These are phyloP conservation scores for Phytophthora niederhauseri DNA, from an alignment of 352 stramenopile genomes.

Conservation along the genomic window DNA sequence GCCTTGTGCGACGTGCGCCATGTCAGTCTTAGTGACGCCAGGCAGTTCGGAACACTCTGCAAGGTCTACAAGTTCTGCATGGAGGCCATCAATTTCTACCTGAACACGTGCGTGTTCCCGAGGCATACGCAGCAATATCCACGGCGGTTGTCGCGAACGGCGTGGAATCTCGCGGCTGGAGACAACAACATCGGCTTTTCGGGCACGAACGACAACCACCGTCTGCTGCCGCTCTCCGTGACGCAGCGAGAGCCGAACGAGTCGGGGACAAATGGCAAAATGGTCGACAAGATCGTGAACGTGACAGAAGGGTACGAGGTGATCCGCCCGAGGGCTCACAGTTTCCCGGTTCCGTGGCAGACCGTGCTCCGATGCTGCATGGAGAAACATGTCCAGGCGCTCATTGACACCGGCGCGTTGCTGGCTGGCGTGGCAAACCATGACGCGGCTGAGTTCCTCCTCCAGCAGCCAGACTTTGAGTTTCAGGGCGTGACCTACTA, in stretches of 20 bases:
- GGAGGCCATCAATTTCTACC: conserved; percentile 85
- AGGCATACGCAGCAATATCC: conserved; percentile 83
- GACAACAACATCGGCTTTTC: conserved; percentile 80
- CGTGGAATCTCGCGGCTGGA: conserved; percentile 46
- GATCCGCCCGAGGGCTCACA: conserved; percentile 44
- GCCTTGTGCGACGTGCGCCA: conserved; percentile 64
- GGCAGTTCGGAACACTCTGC: conserved; percentile 11
- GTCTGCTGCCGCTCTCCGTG: conserved; percentile 74
- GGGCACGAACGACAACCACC: conserved; percentile 91
- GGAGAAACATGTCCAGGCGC: background rate
- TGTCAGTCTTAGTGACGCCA: conserved; percentile 73
- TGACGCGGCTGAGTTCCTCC: conserved; percentile 20
- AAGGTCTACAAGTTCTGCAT: conserved; percentile 53
- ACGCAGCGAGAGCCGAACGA: conserved; percentile 64
- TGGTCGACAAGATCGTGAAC: conserved; percentile 76
- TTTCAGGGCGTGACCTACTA: conserved; percentile 86
- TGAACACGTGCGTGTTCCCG: conserved; percentile 86
- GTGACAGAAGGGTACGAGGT: conserved; percentile 45
- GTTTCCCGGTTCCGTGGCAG: background rate
- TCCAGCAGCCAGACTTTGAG: conserved; percentile 30
- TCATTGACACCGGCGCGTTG: background rate
- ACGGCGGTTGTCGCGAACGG: conserved; percentile 62
- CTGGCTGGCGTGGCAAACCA: conserved; percentile 42
- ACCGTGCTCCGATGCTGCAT: background rate
- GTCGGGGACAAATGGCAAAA: conserved; percentile 83